phyloP scores from a whole-genome alignment of 2,329 filamentous ascomycete genomes.

The Hymenoscyphus repandus region DNA sequence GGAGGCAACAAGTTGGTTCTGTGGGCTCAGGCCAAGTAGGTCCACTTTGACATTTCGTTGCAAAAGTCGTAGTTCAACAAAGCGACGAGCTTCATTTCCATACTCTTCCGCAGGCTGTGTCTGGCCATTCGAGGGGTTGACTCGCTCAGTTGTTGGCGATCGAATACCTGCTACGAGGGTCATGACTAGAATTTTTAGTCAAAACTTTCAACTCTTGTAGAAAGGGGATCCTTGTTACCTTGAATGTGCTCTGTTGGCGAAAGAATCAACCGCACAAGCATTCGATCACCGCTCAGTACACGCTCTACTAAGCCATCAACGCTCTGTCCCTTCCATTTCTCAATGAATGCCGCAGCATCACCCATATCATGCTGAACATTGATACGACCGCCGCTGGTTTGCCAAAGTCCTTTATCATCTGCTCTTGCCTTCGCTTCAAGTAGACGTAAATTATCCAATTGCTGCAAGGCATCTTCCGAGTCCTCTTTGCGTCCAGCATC shows the following conservation, averaged over 20 bases:
- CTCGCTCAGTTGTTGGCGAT: conserved; percentile 82
- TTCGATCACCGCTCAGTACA: conserved; percentile 83
- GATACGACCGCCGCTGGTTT: conserved; percentile 58
- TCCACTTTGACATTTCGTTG: conserved; percentile 81
- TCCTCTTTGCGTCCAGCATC: conserved; percentile 92
- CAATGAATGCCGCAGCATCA: conserved; percentile 69
- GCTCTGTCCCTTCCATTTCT: conserved; percentile 77
- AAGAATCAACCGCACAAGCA: conserved; percentile 77
- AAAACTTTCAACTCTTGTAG: no score
- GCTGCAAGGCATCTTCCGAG: conserved; percentile 64
- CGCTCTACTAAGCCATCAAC: conserved; percentile 86
- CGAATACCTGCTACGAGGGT: conserved; percentile 85
- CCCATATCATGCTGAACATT: conserved; percentile 77
- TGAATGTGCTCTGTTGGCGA: conserved; percentile 73
- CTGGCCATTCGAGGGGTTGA: conserved; percentile 61
- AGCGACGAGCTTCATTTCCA: conserved; percentile 82
- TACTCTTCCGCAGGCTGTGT: conserved; percentile 82
- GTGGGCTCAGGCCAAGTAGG: conserved; percentile 80
- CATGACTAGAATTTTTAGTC: conserved; percentile 59
- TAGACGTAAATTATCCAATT: conserved; percentile 71
- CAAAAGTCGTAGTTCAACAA: conserved; percentile 78
- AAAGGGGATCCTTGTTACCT: conserved; percentile 15
- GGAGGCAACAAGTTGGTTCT: conserved; percentile 84
- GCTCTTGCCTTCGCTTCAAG: conserved; percentile 74
- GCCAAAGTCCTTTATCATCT: conserved; percentile 79